A percentile compares a stretch with the other conserved stretches of the same genome.
Evolutionary conservation across 2,329 filamentous ascomycete species (phyloP).

Genomic region (Bretziella fagacearum): DNA sequence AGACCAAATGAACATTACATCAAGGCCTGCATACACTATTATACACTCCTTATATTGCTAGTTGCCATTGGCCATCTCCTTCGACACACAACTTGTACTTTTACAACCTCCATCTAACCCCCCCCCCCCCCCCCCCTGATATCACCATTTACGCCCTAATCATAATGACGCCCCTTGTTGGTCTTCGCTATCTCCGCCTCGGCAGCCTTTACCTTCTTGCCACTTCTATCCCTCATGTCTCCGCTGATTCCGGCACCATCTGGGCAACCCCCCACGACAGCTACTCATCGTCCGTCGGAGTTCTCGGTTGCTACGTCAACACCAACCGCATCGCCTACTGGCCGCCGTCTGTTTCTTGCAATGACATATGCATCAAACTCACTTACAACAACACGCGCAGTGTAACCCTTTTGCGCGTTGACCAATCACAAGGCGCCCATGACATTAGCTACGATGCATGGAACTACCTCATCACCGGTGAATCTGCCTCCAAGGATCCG

Average conservation of each 20-base stretch:
- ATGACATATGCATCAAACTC: conserved; percentile 39
- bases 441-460: conserved; percentile 46
- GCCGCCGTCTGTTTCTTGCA: conserved; percentile 35
- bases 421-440: conserved; percentile 37
- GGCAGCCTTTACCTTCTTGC: neutral
- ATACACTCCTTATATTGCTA: too few species aligned
- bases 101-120: too few species aligned
- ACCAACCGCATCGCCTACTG: conserved; percentile 46
- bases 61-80: too few species aligned
- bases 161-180: neutral
- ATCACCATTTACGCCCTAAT: too few species aligned
- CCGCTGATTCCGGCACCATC: conserved; percentile 20
- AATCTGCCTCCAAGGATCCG: conserved; percentile 30
- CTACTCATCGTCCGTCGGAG: conserved; percentile 40
- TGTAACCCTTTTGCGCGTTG: conserved; percentile 41
- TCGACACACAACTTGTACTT: too few species aligned
- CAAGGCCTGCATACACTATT: too few species aligned
- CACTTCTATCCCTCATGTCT: conserved; percentile 15
- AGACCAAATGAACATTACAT: too few species aligned
- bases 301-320: conserved; percentile 43
- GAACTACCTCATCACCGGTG: conserved; percentile 38
- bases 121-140: too few species aligned
- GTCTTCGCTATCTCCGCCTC: neutral
- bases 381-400: conserved; percentile 28
- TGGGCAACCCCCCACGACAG: conserved; percentile 37